Conservation (phyloP, 1,284 basidiomycete species). For the Melampsora americana region DNA sequence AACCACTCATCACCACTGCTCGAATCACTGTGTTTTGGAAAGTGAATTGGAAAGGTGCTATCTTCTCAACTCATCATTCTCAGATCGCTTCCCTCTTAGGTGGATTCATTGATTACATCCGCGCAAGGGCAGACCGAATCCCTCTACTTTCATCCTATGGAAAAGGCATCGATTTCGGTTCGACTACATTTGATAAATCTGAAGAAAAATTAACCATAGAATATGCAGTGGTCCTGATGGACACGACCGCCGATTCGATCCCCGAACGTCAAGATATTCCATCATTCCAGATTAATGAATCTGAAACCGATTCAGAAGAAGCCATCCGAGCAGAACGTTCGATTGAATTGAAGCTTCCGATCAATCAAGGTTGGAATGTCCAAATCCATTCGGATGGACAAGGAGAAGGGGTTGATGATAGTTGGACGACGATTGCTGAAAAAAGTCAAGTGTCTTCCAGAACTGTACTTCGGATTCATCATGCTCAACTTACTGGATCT, state of each 20-base stretch:
- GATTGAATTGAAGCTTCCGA: conserved; percentile 74
- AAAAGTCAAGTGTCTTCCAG: conserved; percentile 54
- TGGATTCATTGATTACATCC: conserved; percentile 72
- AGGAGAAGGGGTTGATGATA: conserved; percentile 53
- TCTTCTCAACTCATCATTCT: conserved; percentile 63
- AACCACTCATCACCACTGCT: conserved; percentile 56
- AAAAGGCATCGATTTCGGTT: conserved; percentile 73
- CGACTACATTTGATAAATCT: conserved; percentile 71
- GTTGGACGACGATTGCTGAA: conserved; percentile 63
- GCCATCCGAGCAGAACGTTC: conserved; percentile 67
- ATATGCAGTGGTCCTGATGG: conserved; percentile 71
- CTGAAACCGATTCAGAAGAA: conserved; percentile 65
- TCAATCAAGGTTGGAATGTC: conserved; percentile 83
- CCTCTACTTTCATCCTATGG: conserved; percentile 77
- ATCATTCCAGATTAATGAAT: conserved; percentile 57
- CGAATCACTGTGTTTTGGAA: conserved; percentile 91
- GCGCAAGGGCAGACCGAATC: conserved; percentile 68
- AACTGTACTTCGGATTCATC: conserved; percentile 45
- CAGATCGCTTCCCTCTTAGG: conserved; percentile 66
- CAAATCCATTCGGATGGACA: conserved; percentile 66
- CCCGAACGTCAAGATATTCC: conserved; percentile 56
- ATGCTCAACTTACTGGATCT: conserved; percentile 65
- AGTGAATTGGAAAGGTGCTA: conserved; percentile 83
- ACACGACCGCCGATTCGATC: conserved; percentile 63
- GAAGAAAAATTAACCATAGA: conserved; percentile 78